These are phyloP conservation scores for Dioszegia crocea DNA, from an alignment of 768 basidiomycete genomes.

Conservation along the genomic window DNA sequence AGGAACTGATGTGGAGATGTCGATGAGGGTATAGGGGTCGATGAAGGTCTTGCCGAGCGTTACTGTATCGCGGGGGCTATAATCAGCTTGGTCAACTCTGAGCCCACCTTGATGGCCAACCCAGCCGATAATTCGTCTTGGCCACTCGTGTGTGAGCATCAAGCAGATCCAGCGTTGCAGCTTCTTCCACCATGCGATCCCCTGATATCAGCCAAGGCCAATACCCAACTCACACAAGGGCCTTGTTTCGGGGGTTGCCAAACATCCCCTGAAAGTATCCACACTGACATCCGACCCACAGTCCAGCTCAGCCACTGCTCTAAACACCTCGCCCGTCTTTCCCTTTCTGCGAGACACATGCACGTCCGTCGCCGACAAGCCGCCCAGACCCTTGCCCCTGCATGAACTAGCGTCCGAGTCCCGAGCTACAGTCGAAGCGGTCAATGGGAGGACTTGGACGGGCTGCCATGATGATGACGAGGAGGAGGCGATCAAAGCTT, in stretches of 20 bases:
- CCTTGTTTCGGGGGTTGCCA: constrained; percentile 79
- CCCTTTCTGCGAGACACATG: constrained; percentile 68
- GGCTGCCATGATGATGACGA: constrained; percentile 76
- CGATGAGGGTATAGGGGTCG: constrained; percentile 75
- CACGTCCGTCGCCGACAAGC: constrained; percentile 68
- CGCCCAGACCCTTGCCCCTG: constrained; percentile 56
- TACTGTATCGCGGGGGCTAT: constrained; percentile 84
- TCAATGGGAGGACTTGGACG: constrained; percentile 50
- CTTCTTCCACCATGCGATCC: constrained; percentile 88
- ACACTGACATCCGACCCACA: constrained; percentile 59
- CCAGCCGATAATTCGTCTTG: constrained; percentile 85
- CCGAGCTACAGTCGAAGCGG: constrained; percentile 35
- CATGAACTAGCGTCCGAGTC: constrained; percentile 56
- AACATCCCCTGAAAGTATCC: constrained; percentile 70
- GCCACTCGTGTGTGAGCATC: constrained; percentile 79
- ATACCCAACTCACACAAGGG: constrained; percentile 53
- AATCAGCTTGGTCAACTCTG: neutral
- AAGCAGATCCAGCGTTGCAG: constrained; percentile 76
- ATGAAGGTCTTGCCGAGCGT: constrained; percentile 83
- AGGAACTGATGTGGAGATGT: constrained; percentile 89
- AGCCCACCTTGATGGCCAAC: constrained; percentile 93
- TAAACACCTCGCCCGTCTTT: constrained; percentile 72
- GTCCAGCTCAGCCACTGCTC: constrained; percentile 78
- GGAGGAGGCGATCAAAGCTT: constrained; percentile 68
- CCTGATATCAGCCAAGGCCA: constrained; percentile 42